These are phyloP conservation scores for Carex kokanica DNA, from an alignment of 176 grass and related monocot species.

Conservation along the genomic window DNA sequence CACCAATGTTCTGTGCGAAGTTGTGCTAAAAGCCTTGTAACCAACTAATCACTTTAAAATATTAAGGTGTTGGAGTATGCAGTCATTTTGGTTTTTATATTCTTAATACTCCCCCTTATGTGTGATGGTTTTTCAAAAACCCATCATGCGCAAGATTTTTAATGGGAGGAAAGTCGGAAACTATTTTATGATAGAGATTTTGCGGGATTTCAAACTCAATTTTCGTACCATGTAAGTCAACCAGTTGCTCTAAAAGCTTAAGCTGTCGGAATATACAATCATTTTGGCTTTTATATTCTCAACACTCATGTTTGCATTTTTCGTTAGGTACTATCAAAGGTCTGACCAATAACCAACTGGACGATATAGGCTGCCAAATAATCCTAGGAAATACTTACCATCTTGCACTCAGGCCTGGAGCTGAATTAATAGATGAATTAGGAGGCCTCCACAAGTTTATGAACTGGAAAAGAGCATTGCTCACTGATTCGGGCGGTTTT, in stretches of 20 bases:
- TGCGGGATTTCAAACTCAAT: neutral
- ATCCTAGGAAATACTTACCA: constrained; percentile 99
- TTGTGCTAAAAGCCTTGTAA: neutral
- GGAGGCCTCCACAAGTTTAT: constrained; percentile 98
- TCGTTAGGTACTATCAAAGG: constrained; percentile 92
- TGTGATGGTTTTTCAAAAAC: neutral
- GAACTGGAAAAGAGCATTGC: constrained; percentile 96
- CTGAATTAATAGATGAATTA: constrained; percentile 82
- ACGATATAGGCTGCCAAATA: constrained; percentile 91
- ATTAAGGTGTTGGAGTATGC: constrained; percentile 10
- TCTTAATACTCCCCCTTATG: neutral
- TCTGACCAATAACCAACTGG: constrained; percentile 80
- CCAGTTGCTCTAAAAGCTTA: constrained; percentile 16
- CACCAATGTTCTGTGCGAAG: neutral
- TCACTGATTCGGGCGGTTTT: constrained; percentile 97
- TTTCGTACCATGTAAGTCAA: constrained; percentile 6
- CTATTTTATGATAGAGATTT: neutral
- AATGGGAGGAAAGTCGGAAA: neutral
- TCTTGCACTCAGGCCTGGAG: constrained; percentile 85
- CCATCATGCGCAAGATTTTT: neutral
- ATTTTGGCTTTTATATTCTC: constrained; percentile 25
- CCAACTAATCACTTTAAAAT: neutral
- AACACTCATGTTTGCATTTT: neutral
- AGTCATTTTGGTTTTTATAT: constrained; percentile 9
- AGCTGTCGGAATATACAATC: constrained; percentile 14